phyloP scores from a whole-genome alignment of 2,329 filamentous ascomycete species.

The Fusarium sp. region DNA sequence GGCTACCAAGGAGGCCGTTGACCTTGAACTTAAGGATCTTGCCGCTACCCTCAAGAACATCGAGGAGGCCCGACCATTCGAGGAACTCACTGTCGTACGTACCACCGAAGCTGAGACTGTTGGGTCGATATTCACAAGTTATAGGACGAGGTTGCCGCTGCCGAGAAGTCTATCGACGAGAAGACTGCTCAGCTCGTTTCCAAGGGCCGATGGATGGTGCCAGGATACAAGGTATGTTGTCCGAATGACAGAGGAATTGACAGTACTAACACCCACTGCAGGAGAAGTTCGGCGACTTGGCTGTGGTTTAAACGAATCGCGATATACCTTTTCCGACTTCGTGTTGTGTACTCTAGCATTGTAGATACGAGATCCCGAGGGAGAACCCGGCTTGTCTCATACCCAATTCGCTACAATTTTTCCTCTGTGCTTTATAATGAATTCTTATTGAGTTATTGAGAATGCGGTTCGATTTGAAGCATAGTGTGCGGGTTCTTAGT shows the following conservation, averaged over 20 bases:
- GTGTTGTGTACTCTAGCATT: constrained; percentile 76
- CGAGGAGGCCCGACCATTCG: constrained; percentile 92
- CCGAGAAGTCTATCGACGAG: constrained; percentile 96
- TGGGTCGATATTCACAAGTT: constrained; percentile 42
- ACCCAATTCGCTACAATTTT: constrained; percentile 42
- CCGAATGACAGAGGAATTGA: neutral
- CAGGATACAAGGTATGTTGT: constrained; percentile 92
- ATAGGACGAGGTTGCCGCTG: constrained; percentile 93
- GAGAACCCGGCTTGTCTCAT: constrained; percentile 49
- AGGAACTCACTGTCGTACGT: constrained; percentile 97
- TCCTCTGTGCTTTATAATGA: constrained; percentile 36
- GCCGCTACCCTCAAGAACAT: constrained; percentile 97
- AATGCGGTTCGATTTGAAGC: neutral
- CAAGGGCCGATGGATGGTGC: constrained; percentile 98
- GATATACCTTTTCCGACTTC: constrained; percentile 54
- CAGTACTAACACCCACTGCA: constrained; percentile 63
- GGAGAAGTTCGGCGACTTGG: constrained; percentile 99
- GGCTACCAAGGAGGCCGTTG: constrained; percentile 96
- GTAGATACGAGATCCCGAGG: constrained; percentile 67
- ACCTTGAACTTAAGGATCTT: constrained; percentile 92
- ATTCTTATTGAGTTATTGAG: neutral
- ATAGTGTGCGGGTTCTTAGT: neutral
- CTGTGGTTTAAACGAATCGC: constrained; percentile 78
- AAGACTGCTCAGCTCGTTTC: constrained; percentile 94
- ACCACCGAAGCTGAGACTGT: constrained; percentile 23